Percentiles rank a stretch among this genome's conserved stretches.
phyloP scores from a whole-genome alignment of 192 early-diverging fungal species.

The Podila clonocystis region DNA sequence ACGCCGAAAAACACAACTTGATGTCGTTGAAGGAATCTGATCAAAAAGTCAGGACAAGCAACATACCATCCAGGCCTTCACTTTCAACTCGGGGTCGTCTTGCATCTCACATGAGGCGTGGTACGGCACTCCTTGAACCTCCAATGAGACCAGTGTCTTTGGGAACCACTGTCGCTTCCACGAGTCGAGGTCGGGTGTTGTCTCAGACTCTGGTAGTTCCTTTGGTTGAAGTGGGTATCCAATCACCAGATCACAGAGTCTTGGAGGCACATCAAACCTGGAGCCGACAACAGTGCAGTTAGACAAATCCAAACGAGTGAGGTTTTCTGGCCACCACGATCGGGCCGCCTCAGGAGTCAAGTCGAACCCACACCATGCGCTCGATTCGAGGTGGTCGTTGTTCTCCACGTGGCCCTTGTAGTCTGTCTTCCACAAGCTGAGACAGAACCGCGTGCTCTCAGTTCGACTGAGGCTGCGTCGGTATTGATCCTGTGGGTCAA shows the following conservation, averaged over 20 bases:
- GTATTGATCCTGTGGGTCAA: constrained; percentile 14
- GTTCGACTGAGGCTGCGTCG: constrained; percentile 9
- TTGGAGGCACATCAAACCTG: constrained; percentile 24
- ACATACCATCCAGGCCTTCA: constrained; percentile 26
- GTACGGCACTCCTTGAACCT: constrained; percentile 25
- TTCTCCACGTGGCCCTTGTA: neutral
- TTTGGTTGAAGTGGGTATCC: constrained; percentile 24
- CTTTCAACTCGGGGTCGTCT: constrained; percentile 7
- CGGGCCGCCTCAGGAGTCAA: neutral
- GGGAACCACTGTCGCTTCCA: constrained; percentile 26
- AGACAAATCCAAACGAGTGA: constrained; percentile 25
- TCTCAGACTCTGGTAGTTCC: neutral
- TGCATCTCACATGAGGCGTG: constrained; percentile 26
- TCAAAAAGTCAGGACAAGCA: neutral
- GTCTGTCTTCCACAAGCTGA: constrained; percentile 15
- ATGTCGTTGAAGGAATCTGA: neutral
- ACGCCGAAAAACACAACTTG: too few species aligned
- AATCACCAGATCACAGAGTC: constrained; percentile 18
- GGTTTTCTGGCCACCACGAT: constrained; percentile 33
- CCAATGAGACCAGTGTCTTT: constrained; percentile 6
- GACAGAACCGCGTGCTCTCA: constrained; percentile 6
- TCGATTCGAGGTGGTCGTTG: neutral
- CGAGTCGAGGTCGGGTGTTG: neutral
- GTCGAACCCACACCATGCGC: constrained; percentile 11
- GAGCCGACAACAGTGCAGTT: constrained; percentile 4